These are phyloP conservation scores for Globisporangium ultimum DNA, from an alignment of 352 stramenopile species.

Conservation along the genomic window DNA sequence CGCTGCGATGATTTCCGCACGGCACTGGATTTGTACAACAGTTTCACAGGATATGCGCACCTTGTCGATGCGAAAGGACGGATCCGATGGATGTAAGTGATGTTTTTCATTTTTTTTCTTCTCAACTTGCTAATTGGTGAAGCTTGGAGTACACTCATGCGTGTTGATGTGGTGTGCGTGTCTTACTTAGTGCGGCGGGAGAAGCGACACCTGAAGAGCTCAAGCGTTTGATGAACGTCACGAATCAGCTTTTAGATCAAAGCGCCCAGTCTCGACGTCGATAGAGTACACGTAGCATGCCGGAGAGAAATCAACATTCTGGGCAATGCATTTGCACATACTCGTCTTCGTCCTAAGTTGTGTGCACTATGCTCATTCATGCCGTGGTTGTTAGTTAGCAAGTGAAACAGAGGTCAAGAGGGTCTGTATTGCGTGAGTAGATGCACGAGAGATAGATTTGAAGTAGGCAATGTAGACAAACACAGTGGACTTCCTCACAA, in stretches of 20 bases:
- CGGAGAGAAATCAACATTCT: too few species aligned
- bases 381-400: too few species aligned
- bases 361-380: too few species aligned
- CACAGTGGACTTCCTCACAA: too few species aligned
- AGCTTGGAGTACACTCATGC: constrained; percentile 11
- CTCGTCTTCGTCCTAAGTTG: too few species aligned
- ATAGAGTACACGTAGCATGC: constrained; percentile 16
- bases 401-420: too few species aligned
- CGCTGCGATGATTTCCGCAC: constrained; percentile 82
- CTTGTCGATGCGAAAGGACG: constrained; percentile 77
- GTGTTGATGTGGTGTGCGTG: constrained; percentile 16
- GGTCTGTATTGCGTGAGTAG: too few species aligned
- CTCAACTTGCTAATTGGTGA: not conserved
- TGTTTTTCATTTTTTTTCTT: too few species aligned
- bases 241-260: constrained; percentile 55
- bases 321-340: too few species aligned
- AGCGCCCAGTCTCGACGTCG: constrained; percentile 25
- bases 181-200: constrained; percentile 45
- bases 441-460: too few species aligned
- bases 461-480: too few species aligned
- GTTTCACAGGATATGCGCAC: constrained; percentile 83
- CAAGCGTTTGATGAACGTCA: constrained; percentile 54
- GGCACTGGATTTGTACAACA: constrained; percentile 78
- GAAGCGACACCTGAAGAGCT: constrained; percentile 60
- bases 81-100: constrained; percentile 82